Evolutionary conservation across 768 basidiomycete species (phyloP).

Genomic region (Tulasnella calospora): DNA sequence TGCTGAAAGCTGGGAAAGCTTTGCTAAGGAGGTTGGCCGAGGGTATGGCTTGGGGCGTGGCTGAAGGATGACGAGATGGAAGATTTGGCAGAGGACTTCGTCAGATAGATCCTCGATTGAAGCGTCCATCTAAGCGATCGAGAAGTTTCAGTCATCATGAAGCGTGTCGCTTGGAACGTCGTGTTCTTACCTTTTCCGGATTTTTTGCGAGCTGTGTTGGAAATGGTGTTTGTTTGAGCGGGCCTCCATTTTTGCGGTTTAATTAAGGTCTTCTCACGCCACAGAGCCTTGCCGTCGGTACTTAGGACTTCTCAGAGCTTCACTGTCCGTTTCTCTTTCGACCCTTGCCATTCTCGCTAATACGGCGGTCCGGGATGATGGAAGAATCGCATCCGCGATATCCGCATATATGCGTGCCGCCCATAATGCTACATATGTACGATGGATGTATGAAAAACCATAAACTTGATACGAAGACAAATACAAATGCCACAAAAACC

Average conservation of each 20-base stretch:
- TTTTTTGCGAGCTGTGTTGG: neutral
- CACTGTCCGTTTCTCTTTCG: too few species aligned
- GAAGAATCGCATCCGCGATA: neutral
- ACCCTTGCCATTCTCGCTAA: too few species aligned
- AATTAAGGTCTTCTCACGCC: neutral
- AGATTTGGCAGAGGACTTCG: neutral
- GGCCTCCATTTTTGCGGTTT: neutral
- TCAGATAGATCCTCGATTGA: neutral
- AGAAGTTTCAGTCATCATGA: neutral
- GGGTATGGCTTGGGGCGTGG: neutral
- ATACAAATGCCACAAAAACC: neutral
- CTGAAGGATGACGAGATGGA: neutral
- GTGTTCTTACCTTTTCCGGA: neutral
- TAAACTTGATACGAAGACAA: neutral
- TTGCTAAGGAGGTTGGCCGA: neutral
- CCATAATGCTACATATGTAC: neutral
- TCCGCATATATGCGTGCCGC: neutral
- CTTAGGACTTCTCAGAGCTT: neutral
- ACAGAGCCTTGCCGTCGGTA: neutral
- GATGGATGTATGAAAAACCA: neutral
- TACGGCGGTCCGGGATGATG: too few species aligned
- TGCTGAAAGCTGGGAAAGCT: neutral
- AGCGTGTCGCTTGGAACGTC: neutral
- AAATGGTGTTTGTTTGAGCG: neutral
- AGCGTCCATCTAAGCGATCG: neutral